Evolutionary conservation across 176 grass and related monocot species (phyloP), one percentile per base, ranked within the genome.

Genomic region (Cenchrus americanus): DNA sequence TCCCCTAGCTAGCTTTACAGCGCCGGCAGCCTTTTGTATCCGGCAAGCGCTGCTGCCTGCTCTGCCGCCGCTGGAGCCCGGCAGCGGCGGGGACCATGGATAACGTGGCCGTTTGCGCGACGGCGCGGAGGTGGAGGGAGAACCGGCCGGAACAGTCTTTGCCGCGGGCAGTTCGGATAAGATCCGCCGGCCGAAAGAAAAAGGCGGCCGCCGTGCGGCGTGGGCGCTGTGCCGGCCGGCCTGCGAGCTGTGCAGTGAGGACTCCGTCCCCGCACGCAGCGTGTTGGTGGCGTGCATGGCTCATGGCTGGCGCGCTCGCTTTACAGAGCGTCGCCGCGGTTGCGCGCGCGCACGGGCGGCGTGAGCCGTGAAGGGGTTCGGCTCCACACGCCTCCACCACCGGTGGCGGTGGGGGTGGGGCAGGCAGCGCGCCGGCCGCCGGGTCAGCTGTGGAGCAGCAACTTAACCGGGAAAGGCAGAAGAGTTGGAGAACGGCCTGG

Each of bases 261-360:
- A 37, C 34, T 37, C 34, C 34, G 27, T 30, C 27, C 27, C 27
- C 27, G 27, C 27, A 30, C 27, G 34, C 34, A 37, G 34, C 34
- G 43, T 44, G 43, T 9, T 44, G 43, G 43, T 44, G 43, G 43
- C 43, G 27, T 30, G 27, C 27, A 30, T 30, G 27, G 27, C 27
- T 30, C 27, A 37, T 37, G 34, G 34, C 34, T 37, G 34, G 80
- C 80, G 37, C 65, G 43, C 14, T 15, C 52, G 64, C 80, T 87
- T 87, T 88, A 62, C 86, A 88, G 86, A 88, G 86, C 86, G 73
- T 74, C 84, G 77, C 59, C 27, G 41, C 75, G 22, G 41, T 1
- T 17, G 57, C 75, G 41, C 75, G 13, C 46, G 70, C 6, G 47
- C 44, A 24, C 70, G 70, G 65, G 40, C 71, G 71, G 9, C 49